These are phyloP conservation scores for Cutaneotrichosporon spelunceum DNA, from an alignment of 1,284 basidiomycete genomes.

Conservation along the genomic window DNA sequence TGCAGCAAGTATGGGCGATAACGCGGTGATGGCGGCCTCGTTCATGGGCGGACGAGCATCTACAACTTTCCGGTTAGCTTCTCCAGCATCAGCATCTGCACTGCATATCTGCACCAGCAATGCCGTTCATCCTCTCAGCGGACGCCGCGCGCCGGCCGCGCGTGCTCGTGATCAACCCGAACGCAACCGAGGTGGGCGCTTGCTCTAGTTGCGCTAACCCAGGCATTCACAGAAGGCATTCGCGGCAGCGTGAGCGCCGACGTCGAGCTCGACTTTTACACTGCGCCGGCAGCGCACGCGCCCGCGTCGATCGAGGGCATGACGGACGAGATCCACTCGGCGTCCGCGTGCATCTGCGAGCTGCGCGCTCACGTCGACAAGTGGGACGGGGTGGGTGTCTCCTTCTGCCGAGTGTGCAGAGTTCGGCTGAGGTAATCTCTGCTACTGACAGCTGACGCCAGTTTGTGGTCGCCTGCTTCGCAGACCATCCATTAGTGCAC, in stretches of 20 bases:
- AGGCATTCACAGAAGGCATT: conserved; percentile 26
- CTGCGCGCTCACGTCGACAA: conserved; percentile 18
- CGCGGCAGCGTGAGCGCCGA: not conserved
- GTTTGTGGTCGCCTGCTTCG: conserved; percentile 58
- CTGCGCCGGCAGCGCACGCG: conserved; percentile 47
- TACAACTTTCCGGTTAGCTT: too few relatives aligned
- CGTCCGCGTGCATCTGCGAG: conserved; percentile 45
- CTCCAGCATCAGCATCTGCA: not conserved
- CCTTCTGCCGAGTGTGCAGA: too few relatives aligned
- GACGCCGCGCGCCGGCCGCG: conserved; percentile 15
- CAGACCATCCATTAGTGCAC: conserved; percentile 55
- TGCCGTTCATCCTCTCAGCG: conserved; percentile 17
- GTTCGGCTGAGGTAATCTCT: too few relatives aligned
- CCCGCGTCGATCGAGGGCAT: conserved; percentile 54
- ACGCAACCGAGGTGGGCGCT: conserved; percentile 50
- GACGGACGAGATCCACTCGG: conserved; percentile 51
- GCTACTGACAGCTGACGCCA: conserved; percentile 19
- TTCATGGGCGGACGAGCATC: too few relatives aligned
- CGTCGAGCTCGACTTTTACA: conserved; percentile 48
- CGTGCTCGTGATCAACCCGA: conserved; percentile 58
- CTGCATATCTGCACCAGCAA: not conserved
- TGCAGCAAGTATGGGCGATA: too few relatives aligned
- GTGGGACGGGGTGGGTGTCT: conserved; percentile 31
- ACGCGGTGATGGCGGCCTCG: too few relatives aligned
- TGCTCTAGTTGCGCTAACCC: not conserved